Conservation (phyloP, 495 filamentous ascomycete species). For the Annulohypoxylon maeteangense region DNA sequence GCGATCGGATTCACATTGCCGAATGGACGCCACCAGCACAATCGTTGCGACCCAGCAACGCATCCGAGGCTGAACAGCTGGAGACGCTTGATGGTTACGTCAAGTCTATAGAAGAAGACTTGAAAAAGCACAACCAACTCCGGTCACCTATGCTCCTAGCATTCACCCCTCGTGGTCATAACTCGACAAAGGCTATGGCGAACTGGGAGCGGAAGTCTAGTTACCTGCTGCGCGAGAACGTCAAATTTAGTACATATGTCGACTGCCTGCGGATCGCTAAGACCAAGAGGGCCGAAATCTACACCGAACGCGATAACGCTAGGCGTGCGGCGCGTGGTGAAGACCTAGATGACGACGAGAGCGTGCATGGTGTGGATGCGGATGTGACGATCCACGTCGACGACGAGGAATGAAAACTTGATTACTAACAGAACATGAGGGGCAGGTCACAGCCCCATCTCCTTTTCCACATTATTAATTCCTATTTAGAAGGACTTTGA, state of each 20-base stretch:
- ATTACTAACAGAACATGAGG: neutral
- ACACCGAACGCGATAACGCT: constrained; percentile 59
- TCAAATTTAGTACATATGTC: constrained; percentile 95
- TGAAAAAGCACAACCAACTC: constrained; percentile 87
- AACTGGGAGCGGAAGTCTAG: constrained; percentile 98
- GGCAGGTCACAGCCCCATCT: neutral
- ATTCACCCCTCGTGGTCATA: constrained; percentile 87
- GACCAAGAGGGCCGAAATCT: constrained; percentile 56
- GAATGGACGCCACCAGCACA: constrained; percentile 96
- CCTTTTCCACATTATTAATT: constrained; percentile 14
- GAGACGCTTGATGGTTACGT: constrained; percentile 80
- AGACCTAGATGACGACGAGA: constrained; percentile 44
- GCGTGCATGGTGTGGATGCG: constrained; percentile 20
- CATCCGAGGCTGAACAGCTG: constrained; percentile 84
- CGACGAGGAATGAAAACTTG: neutral
- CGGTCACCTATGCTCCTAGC: constrained; percentile 85
- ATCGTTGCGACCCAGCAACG: constrained; percentile 82
- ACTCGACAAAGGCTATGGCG: constrained; percentile 81
- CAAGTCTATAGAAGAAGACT: constrained; percentile 83
- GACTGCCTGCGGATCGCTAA: constrained; percentile 72
- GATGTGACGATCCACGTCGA: constrained; percentile 18
- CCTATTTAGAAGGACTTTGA: constrained; percentile 1
- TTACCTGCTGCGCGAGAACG: constrained; percentile 92
- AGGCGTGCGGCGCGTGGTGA: constrained; percentile 52
- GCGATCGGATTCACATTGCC: constrained; percentile 83